Conservation (phyloP, 208 protist species). For the Acanthamoeba healyi region DNA sequence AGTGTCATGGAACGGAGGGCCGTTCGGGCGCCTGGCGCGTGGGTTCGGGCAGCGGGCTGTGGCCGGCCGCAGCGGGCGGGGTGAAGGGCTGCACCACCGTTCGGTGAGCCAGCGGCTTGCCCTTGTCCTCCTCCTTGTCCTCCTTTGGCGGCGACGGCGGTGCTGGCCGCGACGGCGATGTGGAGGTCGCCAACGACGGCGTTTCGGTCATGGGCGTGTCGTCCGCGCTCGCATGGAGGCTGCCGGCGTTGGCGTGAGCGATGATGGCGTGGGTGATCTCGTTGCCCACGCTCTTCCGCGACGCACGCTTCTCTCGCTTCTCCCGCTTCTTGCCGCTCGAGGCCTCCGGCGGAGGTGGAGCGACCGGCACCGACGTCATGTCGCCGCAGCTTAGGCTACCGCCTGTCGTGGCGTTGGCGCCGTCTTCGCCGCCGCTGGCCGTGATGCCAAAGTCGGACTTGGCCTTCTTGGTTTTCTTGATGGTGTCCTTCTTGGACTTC, state of each 20-base stretch:
- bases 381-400: too few species aligned
- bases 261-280: neutral
- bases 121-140: neutral
- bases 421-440: too few species aligned
- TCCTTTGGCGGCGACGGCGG: neutral
- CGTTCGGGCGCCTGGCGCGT: neutral
- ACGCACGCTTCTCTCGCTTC: neutral
- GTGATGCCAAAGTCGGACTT: neutral
- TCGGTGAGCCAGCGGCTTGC: neutral
- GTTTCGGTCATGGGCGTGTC: too few species aligned
- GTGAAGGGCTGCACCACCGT: neutral
- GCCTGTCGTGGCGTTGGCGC: too few species aligned
- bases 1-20: neutral
- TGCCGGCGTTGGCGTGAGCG: neutral
- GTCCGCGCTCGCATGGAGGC: too few species aligned
- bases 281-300: neutral
- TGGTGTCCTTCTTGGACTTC: neutral
- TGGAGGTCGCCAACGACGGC: too few species aligned
- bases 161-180: neutral
- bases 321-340: neutral
- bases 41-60: neutral
- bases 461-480: neutral
- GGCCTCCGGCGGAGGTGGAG: too few species aligned
- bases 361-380: neutral
- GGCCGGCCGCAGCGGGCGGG: neutral